A percentile compares a stretch with the other conserved stretches of the same genome.
Evolutionary conservation across 2,329 filamentous ascomycete genomes (phyloP).

Genomic region (Colletotrichum lupini): DNA sequence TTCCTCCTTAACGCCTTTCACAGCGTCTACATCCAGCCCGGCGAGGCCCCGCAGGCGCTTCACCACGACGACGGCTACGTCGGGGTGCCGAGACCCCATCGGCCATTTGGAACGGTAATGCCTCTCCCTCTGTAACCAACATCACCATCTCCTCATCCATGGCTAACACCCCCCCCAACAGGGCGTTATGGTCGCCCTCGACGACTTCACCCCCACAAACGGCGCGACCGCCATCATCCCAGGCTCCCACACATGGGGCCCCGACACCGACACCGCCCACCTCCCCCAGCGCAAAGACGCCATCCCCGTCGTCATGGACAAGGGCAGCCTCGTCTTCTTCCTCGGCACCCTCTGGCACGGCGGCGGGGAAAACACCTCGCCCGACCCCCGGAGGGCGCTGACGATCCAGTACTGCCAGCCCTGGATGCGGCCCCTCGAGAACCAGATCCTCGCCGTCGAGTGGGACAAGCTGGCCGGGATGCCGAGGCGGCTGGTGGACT

Average conservation of each 20-base stretch:
- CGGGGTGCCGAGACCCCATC: slow-evolving; percentile 46
- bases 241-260: slow-evolving; percentile 47
- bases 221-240: slow-evolving; percentile 50
- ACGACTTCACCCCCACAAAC: slow-evolving; percentile 46
- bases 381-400: slow-evolving; percentile 44
- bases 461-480: slow-evolving; percentile 39
- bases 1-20: slow-evolving; percentile 49
- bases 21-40: slow-evolving; percentile 51
- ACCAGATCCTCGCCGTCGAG: slow-evolving; percentile 48
- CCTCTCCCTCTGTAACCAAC: too few species aligned
- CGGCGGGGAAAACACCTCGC: slow-evolving; percentile 47
- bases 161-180: too few species aligned
- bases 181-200: slow-evolving; percentile 45
- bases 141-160: too few species aligned
- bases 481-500: slow-evolving; percentile 38
- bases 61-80: slow-evolving; percentile 47
- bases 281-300: slow-evolving; percentile 41
- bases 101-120: slow-evolving; percentile 47
- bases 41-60: slow-evolving; percentile 49
- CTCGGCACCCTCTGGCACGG: slow-evolving; percentile 50
- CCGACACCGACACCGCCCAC: slow-evolving; percentile 38
- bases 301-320: slow-evolving; percentile 46
- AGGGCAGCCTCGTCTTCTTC: slow-evolving; percentile 49
- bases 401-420: slow-evolving; percentile 55
- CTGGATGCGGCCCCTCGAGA: slow-evolving; percentile 51